These are phyloP conservation scores for Veloporphyrellus conicus DNA, from an alignment of 1,284 basidiomycete species.

Conservation along the genomic window DNA sequence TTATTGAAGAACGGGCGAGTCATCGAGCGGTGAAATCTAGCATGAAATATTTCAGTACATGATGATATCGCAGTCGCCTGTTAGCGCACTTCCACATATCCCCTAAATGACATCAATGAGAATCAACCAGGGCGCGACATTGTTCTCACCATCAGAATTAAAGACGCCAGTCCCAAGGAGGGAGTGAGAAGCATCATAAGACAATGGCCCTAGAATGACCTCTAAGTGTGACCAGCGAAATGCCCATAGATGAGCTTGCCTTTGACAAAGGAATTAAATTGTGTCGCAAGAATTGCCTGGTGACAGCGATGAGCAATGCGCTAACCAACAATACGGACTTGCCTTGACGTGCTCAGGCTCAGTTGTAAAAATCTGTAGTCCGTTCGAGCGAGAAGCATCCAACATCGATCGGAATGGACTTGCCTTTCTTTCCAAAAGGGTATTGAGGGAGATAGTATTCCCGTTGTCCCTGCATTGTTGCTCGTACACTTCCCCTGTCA, in stretches of 20 bases:
- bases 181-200: slow-evolving; percentile 29
- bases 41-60: slow-evolving; percentile 4
- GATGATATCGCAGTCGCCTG: background rate
- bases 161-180: slow-evolving; percentile 56
- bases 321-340: background rate
- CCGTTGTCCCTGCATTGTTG: slow-evolving; percentile 22
- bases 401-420: slow-evolving; percentile 5
- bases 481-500: slow-evolving; percentile 31
- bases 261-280: slow-evolving; percentile 45
- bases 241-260: slow-evolving; percentile 22
- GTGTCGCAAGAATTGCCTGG: slow-evolving; percentile 35
- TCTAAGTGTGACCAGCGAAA: slow-evolving; percentile 9
- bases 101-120: slow-evolving; percentile 28
- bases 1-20: slow-evolving; percentile 54
- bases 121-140: background rate
- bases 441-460: slow-evolving; percentile 28
- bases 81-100: slow-evolving; percentile 50
- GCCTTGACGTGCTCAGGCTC: slow-evolving; percentile 44
- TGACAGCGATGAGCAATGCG: background rate
- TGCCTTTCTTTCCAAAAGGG: slow-evolving; percentile 35
- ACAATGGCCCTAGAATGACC: slow-evolving; percentile 16
- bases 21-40: slow-evolving; percentile 53
- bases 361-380: slow-evolving; percentile 22
- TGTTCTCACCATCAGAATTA: slow-evolving; percentile 49
- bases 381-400: background rate